Conservation (phyloP, 2,329 filamentous ascomycete species). For the Talaromyces rugulosus region DNA sequence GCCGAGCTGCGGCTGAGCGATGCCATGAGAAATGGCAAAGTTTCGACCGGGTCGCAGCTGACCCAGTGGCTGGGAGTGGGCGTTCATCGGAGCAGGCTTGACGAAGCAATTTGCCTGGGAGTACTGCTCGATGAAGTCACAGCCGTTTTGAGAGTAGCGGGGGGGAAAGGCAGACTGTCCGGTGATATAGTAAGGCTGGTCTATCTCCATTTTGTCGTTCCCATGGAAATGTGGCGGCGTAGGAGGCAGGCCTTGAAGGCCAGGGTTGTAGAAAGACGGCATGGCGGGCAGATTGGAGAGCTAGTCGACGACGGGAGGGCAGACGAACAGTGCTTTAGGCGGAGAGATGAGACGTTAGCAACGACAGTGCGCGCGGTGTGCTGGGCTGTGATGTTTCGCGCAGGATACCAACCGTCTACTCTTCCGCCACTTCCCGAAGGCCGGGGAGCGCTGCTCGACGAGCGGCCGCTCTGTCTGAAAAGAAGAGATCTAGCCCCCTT, state of each 20-base stretch:
- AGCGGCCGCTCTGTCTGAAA: constrained; percentile 35
- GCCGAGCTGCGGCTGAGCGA: constrained; percentile 21
- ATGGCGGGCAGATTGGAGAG: constrained; percentile 24
- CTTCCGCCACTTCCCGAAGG: constrained; percentile 35
- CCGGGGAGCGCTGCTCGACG: constrained; percentile 35
- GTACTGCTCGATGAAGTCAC: constrained; percentile 45
- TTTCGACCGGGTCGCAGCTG: constrained; percentile 31
- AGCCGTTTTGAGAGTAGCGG: constrained; percentile 40
- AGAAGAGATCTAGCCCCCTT: constrained; percentile 20
- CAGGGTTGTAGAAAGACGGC: constrained; percentile 41
- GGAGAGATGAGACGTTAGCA: constrained; percentile 19
- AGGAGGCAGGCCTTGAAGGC: constrained; percentile 38
- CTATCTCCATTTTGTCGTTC: constrained; percentile 33
- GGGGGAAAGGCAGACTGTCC: constrained; percentile 37
- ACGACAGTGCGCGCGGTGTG: background rate
- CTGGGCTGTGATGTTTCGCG: constrained; percentile 5
- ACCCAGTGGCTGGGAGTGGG: constrained; percentile 27
- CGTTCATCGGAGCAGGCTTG: constrained; percentile 31
- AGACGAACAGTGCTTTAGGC: constrained; percentile 28
- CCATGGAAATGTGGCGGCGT: constrained; percentile 38
- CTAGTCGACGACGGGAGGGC: constrained; percentile 32
- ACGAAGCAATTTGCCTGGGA: constrained; percentile 39
- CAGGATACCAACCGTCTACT: constrained; percentile 38
- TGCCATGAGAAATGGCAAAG: constrained; percentile 21
- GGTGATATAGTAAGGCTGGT: constrained; percentile 36